Base-by-base conservation (phyloP, 345 rosid genomes). In the Hibiscus mutabilis region DNA sequence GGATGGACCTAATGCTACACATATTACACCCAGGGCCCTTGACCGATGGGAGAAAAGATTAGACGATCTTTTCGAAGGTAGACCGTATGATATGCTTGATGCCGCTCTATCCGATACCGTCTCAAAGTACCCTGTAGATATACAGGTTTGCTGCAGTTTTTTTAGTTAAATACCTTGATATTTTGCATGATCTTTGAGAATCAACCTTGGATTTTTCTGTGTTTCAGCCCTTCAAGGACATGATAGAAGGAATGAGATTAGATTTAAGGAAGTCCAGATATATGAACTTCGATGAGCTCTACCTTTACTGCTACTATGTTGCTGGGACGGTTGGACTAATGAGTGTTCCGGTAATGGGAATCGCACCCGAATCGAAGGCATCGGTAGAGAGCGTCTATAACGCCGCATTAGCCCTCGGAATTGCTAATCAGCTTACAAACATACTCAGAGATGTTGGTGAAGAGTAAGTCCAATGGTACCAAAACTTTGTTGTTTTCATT, bases 301-400 rank as follows among this genome's bases (percentile, higher is more conserved):
- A 85, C 74, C 83, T 85, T 29, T 85, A 85, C 71, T 82, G 88
- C 76, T 85, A 85, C 56, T 85, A 85, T 13, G 88, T 85, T 29
- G 88, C 88, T 4, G 88, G 88, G 31, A 85, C 88, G 1, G 88
- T 85, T 5, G 86, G 86, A 70, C 75, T 85, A 14, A 85, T 85
- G 86, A 85, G 83, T 33, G 88, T 85, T 24, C 88, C 88, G 0
- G 86, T 85, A 13, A 85, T 85, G 88, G 88, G 88, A 59, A 85
- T 85, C 5, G 77, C 86, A 10, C 82, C 83, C 0, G 84, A 80
- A 73, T 82, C 88, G 1, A 78, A 80, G 80, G 84, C 84, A 14
- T 61, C 88, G 0, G 79, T 83, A 6, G 88, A 82, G 62, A 82
- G 79, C 18, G 84, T 85, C 24, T 85, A 85, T 58, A 85, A 77